Evolutionary conservation across 768 basidiomycete genomes (phyloP).

Genomic region (Mycena latifolia): DNA sequence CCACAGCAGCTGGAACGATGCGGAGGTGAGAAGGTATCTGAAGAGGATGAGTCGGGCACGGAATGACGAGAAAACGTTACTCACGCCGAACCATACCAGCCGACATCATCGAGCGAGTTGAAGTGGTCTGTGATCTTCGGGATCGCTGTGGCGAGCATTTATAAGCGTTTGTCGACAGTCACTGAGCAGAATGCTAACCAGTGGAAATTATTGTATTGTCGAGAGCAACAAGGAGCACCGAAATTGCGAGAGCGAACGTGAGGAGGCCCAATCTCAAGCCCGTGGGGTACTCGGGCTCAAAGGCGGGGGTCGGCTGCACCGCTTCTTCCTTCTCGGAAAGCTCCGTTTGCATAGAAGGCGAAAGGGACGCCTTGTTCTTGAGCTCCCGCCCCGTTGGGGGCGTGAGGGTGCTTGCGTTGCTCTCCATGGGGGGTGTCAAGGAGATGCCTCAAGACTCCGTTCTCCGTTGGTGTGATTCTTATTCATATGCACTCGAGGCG

Average conservation of each 20-base stretch:
- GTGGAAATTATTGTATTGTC: slow-evolving; percentile 19
- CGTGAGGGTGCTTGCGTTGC: slow-evolving; percentile 4
- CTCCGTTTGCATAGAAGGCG: not conserved
- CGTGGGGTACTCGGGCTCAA: slow-evolving; percentile 29
- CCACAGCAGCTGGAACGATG: slow-evolving; percentile 24
- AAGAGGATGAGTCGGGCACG: not conserved
- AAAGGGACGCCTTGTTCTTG: slow-evolving; percentile 8
- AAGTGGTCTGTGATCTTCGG: slow-evolving; percentile 26
- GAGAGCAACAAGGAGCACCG: slow-evolving; percentile 24
- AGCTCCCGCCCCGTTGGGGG: not conserved
- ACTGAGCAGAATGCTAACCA: too few species aligned
- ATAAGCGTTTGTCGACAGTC: too few species aligned
- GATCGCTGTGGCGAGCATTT: too few species aligned
- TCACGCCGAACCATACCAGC: slow-evolving; percentile 22
- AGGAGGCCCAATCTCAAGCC: slow-evolving; percentile 17
- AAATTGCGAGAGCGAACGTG: slow-evolving; percentile 24
- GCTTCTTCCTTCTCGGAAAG: slow-evolving; percentile 10
- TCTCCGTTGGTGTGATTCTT: too few species aligned
- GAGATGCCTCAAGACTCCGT: too few species aligned
- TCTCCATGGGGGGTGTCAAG: slow-evolving; percentile 6
- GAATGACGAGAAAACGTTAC: not conserved
- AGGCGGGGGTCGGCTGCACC: not conserved
- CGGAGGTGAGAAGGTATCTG: slow-evolving; percentile 26
- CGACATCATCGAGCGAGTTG: slow-evolving; percentile 20
- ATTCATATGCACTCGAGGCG: too few species aligned